Conservation (phyloP, 768 basidiomycete genomes). For the Royoungia palumana region DNA sequence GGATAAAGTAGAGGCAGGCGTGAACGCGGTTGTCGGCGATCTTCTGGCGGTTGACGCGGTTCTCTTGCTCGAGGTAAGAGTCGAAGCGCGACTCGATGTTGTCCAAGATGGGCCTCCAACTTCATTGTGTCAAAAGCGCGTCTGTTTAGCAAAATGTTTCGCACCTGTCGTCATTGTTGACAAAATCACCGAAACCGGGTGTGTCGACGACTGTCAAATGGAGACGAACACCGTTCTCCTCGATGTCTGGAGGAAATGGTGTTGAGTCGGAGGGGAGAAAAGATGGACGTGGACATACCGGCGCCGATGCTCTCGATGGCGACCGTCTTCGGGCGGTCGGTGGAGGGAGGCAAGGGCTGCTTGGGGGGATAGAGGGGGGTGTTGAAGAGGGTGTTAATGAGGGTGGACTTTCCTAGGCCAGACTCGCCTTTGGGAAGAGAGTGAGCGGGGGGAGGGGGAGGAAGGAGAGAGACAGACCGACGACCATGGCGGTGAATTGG, state of each 20-base stretch:
- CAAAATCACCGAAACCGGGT: constrained; percentile 98
- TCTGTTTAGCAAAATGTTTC: constrained; percentile 18
- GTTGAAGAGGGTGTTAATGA: constrained; percentile 98
- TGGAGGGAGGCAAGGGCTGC: constrained; percentile 76
- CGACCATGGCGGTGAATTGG: constrained; percentile 99
- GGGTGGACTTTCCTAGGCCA: constrained; percentile 96
- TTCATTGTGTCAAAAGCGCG: constrained; percentile 32
- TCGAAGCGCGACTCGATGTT: constrained; percentile 98
- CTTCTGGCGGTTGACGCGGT: constrained; percentile 93
- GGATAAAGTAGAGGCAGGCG: constrained; percentile 98
- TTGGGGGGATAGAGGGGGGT: constrained; percentile 92
- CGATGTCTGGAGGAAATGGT: constrained; percentile 70
- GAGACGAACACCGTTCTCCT: constrained; percentile 95
- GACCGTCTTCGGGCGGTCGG: constrained; percentile 89
- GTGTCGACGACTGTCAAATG: constrained; percentile 99
- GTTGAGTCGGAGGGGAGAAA: constrained; percentile 7
- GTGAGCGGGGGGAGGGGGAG: constrained; percentile 11
- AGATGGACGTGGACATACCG: constrained; percentile 46
- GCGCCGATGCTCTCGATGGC: constrained; percentile 98
- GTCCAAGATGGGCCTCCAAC: constrained; percentile 98
- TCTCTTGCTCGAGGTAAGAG: constrained; percentile 97
- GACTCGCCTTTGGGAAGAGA: constrained; percentile 74
- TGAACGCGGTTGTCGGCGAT: constrained; percentile 96
- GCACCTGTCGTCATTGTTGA: constrained; percentile 98
- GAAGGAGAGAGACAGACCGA: constrained; percentile 62